These are phyloP conservation scores for Lasiodiplodia hormozganensis DNA, from an alignment of 2,329 filamentous ascomycete species.

Conservation along the genomic window DNA sequence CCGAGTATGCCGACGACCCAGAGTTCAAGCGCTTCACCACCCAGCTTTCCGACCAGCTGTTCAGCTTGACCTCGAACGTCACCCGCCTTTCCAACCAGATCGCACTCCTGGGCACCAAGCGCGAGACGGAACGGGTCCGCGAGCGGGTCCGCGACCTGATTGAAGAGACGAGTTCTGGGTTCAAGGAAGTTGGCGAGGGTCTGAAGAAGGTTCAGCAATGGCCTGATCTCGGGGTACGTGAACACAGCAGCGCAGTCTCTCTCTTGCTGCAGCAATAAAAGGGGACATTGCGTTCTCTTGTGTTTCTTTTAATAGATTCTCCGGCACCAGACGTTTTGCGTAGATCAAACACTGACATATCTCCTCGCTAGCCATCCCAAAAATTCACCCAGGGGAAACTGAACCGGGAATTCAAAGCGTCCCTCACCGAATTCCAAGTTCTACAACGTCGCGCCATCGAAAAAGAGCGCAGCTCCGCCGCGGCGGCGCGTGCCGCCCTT, in stretches of 20 bases:
- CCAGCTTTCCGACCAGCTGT: conserved; percentile 85
- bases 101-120: conserved; percentile 82
- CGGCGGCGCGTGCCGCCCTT: conserved; percentile 80
- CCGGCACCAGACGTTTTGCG: conserved; percentile 19
- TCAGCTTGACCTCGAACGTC: conserved; percentile 87
- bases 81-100: conserved; percentile 85
- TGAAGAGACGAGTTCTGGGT: conserved; percentile 83
- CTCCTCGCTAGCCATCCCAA: conserved; percentile 75
- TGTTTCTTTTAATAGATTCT: conserved; percentile 26
- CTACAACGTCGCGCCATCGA: conserved; percentile 91
- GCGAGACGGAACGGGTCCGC: conserved; percentile 88
- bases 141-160: conserved; percentile 89
- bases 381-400: conserved; percentile 97
- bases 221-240: conserved; percentile 73
- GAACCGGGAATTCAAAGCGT: conserved; percentile 88
- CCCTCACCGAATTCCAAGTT: conserved; percentile 87
- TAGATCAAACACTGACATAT: neutral
- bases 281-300: neutral
- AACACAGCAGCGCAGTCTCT: conserved; percentile 38
- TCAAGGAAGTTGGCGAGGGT: conserved; percentile 91
- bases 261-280: neutral
- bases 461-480: conserved; percentile 87
- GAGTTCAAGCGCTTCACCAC: conserved; percentile 86
- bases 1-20: conserved; percentile 86
- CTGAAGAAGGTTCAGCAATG: conserved; percentile 89